Base-by-base conservation (phyloP, 2,329 filamentous ascomycete genomes). In the Calonectria crousiana region DNA sequence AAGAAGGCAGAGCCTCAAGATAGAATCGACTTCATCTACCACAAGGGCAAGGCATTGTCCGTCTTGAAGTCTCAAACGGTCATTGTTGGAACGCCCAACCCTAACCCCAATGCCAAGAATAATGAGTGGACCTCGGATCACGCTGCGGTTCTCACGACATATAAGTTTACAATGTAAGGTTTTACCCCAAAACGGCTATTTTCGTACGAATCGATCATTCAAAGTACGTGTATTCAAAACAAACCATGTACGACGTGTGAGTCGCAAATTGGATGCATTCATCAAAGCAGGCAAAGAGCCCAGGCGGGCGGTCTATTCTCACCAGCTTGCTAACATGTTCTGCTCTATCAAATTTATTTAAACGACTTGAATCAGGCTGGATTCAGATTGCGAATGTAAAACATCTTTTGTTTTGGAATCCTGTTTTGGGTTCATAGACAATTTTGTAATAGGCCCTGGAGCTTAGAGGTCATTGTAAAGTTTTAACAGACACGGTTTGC, bases 101-200 rank as follows among this genome's bases (percentile, higher is more conserved):
- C 83, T 3, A 69, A 80, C 60, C 85, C 85, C 0, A 74, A 84
- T 67, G 81, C 85, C 52, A 65, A 75, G 69, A 67, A 85, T 11
- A 87, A 87, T 23, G 84, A 87, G 77, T 87, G 85, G 85, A 83
- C 84, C 16, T 84, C 84, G 10, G 85, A 87, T 75, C 85, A 87
- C 68, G 81, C 81, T n/a, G 80, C 81, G 14, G 83, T 85, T 9
- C 71, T 83, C 72, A 81, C 83, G 1, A 80, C 74, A 30, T 85
- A 83, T 62, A 77, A 75, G 23, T 36, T 58, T 23, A 58, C 53
- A 13, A 58, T 36, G 30, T 58, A 14, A 23, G 26, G 6, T n/a
- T 47, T 6, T n/a, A 20, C 9, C n/a, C 18, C 8, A 47, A n/a
- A 47, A 47, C 20, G 20, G 18, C 20, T 3, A 6, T 47, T 10